Percentiles rank a stretch among this genome's conserved stretches.
These are phyloP conservation scores for Metschnikowia continentalis DNA, from an alignment of 805 yeast genomes.

Conservation along the genomic window DNA sequence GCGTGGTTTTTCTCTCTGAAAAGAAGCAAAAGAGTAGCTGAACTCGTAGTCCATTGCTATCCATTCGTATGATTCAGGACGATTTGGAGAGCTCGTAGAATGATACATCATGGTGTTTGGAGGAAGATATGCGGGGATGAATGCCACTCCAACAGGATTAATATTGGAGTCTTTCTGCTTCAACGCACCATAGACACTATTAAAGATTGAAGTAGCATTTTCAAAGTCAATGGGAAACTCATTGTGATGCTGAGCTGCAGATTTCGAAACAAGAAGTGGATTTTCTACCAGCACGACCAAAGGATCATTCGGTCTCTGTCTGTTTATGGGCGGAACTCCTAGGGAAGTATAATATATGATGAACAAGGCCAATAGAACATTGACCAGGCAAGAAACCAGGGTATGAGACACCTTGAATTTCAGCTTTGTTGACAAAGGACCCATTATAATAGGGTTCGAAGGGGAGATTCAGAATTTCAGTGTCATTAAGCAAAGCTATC, in stretches of 20 bases:
- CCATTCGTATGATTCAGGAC: conserved; percentile 56
- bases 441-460: background rate
- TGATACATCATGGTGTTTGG: conserved; percentile 57
- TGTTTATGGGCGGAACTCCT: background rate
- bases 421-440: background rate
- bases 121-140: conserved; percentile 58
- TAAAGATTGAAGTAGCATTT: conserved; percentile 55
- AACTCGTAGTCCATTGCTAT: conserved; percentile 62
- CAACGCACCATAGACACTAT: conserved; percentile 49
- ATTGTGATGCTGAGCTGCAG: conserved; percentile 2
- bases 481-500: background rate
- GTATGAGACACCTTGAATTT: background rate
- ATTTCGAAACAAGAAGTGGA: background rate
- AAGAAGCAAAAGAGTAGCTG: conserved; percentile 46
- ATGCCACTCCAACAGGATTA: conserved; percentile 54
- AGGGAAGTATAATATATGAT: background rate
- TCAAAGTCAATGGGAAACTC: conserved; percentile 31
- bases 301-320: background rate
- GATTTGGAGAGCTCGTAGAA: conserved; percentile 36
- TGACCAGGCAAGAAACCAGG: background rate
- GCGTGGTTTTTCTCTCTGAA: conserved; percentile 10
- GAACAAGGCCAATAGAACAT: background rate
- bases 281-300: background rate
- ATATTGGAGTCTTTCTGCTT: conserved; percentile 50
- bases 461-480: background rate